Base-by-base conservation (phyloP, 495 filamentous ascomycete species). In the Echria macrotheca region DNA sequence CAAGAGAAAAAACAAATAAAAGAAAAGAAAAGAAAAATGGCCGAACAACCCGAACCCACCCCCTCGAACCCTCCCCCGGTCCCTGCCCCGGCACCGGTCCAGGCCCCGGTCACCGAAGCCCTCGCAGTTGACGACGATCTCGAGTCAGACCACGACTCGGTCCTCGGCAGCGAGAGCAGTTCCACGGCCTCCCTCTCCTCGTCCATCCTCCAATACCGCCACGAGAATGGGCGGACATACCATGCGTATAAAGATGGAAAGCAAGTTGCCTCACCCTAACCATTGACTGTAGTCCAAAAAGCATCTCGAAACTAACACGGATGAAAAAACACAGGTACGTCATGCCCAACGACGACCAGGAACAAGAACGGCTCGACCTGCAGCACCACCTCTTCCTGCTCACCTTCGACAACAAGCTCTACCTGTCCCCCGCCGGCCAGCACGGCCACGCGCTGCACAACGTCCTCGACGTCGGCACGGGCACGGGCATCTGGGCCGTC, bases 151-250 rank as follows among this genome's bases (percentile, higher is more conserved):
- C 17, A 22, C 22, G 23, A 39, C 33, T 47, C 23, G n/a, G 3
- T 17, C 10, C 23, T 39, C 9, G 46, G 35, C 35, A 21, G 24
- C 24, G 46, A 18, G 7, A 48, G 21, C 35, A 15, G 22, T 35
- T 36, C 46, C 0, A 39, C 46, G 1, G 38, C 38, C 11, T 48
- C 46, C 1, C 21, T 48, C 35, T 21, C 35, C 2, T 48, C 35
- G 33, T 39, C 23, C 55, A 55, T 65, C 25, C 53, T 55, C 41
- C n/a, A 55, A 6, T 65, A 57, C 43, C 47, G 60, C 2, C 23
- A 39, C 9, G 69, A 77, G 53, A 78, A 77, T 55, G 74, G 73
- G 10, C 67, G 75, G 32, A 67, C 69, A 9, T 77, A 77, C 47
- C 72, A 76, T 42, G 67, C 67, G 35, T 76, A 67, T 50, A 69